A percentile compares a stretch with the other conserved stretches of the same genome.
These are phyloP conservation scores for Marchantia paleacea DNA, from an alignment of 225 moss, liverwort and hornwort species.

Conservation along the genomic window DNA sequence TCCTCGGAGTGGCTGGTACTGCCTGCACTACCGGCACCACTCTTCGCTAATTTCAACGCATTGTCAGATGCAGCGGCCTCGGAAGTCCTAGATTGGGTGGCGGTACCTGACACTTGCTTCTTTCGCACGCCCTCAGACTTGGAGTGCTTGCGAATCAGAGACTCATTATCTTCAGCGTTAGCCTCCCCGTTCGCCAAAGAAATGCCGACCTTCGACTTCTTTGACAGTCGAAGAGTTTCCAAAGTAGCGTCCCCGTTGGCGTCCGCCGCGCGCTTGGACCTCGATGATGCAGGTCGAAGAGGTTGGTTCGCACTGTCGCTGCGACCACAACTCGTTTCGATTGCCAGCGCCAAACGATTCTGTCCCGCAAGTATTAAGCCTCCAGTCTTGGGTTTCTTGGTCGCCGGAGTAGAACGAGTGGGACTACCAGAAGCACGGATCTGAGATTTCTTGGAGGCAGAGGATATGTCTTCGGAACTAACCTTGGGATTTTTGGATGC, in stretches of 20 bases:
- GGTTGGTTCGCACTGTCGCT: slow-evolving; percentile 11
- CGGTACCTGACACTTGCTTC: slow-evolving; percentile 10
- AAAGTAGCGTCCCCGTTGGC: slow-evolving; percentile 35
- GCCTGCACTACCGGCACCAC: slow-evolving; percentile 23
- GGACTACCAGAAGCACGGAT: slow-evolving; percentile 63
- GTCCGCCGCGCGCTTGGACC: slow-evolving; percentile 43
- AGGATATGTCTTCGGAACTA: slow-evolving; percentile 54
- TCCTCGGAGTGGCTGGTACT: slow-evolving; percentile 22
- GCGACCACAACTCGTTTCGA: slow-evolving; percentile 29
- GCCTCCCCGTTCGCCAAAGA: slow-evolving; percentile 15
- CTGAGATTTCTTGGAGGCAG: slow-evolving; percentile 79
- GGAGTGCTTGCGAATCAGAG: slow-evolving; percentile 5
- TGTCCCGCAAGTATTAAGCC: slow-evolving; percentile 34
- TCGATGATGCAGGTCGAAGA: slow-evolving; percentile 19
- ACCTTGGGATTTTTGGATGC: slow-evolving; percentile 75
- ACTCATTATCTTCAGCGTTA: background rate
- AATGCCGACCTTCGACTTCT: slow-evolving; percentile 41
- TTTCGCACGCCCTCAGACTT: slow-evolving; percentile 27
- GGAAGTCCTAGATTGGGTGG: slow-evolving; percentile 10
- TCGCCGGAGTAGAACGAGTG: slow-evolving; percentile 37
- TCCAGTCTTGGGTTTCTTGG: slow-evolving; percentile 57
- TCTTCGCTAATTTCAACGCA: slow-evolving; percentile 30
- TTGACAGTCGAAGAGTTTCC: slow-evolving; percentile 37
- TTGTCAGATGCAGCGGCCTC: slow-evolving; percentile 26
- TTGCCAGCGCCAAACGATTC: slow-evolving; percentile 18